A percentile compares a stretch with the other conserved stretches of the same genome.
Evolutionary conservation across 208 protist species (phyloP).

Genomic region (Borovskyia barvae): DNA sequence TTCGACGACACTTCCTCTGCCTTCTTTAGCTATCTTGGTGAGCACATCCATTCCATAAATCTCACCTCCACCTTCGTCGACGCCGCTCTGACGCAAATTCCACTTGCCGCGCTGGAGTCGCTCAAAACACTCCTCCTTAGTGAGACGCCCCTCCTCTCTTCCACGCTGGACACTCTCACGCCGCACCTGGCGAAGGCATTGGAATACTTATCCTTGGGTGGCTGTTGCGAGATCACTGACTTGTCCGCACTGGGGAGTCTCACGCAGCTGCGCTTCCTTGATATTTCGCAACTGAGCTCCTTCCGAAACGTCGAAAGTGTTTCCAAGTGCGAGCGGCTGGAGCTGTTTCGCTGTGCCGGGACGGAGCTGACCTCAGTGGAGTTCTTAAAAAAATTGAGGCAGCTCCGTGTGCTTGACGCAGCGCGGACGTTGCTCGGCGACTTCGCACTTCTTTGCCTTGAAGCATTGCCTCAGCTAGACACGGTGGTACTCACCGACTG

Average conservation of each 20-base stretch:
- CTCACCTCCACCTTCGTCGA: conserved; percentile 62
- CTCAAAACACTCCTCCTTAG: conserved; percentile 45
- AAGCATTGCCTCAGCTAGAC: conserved; percentile 56
- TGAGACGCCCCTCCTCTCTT: conserved; percentile 52
- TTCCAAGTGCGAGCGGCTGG: conserved; percentile 43
- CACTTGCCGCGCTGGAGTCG: conserved; percentile 24
- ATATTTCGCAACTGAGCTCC: conserved; percentile 57
- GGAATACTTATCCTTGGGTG: conserved; percentile 70
- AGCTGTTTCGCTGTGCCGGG: conserved; percentile 70
- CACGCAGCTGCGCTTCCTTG: conserved; percentile 60
- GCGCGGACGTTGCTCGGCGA: conserved; percentile 52
- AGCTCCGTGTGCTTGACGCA: conserved; percentile 71
- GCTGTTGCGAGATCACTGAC: conserved; percentile 45
- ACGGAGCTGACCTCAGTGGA: conserved; percentile 57
- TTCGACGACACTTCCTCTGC: conserved; percentile 69
- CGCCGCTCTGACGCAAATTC: conserved; percentile 41
- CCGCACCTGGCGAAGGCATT: conserved; percentile 37
- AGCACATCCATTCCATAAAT: conserved; percentile 51
- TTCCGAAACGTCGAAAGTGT: conserved; percentile 58
- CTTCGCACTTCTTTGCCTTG: conserved; percentile 55
- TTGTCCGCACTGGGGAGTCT: conserved; percentile 54
- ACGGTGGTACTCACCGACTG: conserved; percentile 72
- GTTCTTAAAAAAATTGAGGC: conserved; percentile 47
- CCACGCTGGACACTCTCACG: conserved; percentile 59
- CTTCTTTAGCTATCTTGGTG: conserved; percentile 53